These are phyloP conservation scores for Candida jianshihensis DNA, from an alignment of 805 yeast genomes.

Conservation along the genomic window DNA sequence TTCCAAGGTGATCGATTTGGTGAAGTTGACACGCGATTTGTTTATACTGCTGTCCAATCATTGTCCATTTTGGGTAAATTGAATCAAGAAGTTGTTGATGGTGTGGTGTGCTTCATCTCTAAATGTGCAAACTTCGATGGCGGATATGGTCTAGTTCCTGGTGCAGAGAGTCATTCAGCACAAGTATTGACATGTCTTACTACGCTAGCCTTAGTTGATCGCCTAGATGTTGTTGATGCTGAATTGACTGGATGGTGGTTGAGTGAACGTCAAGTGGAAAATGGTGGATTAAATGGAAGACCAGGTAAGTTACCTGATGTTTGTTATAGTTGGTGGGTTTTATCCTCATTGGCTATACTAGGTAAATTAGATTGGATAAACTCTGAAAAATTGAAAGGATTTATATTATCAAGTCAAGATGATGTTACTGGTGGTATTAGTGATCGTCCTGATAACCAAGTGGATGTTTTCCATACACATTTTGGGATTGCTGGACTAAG, in stretches of 20 bases:
- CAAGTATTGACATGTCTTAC: conserved; percentile 85
- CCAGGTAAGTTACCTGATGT: conserved; percentile 95
- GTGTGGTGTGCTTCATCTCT: conserved; percentile 59
- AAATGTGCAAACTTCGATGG: conserved; percentile 90
- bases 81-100: conserved; percentile 45
- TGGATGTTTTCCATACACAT: conserved; percentile 87
- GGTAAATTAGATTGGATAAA: conserved; percentile 74
- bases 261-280: conserved; percentile 76
- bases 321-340: conserved; percentile 98
- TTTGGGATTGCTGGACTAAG: conserved; percentile 89
- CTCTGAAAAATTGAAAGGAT: conserved; percentile 47
- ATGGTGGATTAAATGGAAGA: conserved; percentile 93
- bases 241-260: conserved; percentile 75
- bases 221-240: conserved; percentile 39
- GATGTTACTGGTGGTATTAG: conserved; percentile 78
- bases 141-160: conserved; percentile 89
- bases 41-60: conserved; percentile 72
- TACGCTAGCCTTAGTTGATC: conserved; percentile 60
- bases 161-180: conserved; percentile 93
- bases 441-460: conserved; percentile 86
- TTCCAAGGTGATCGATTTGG: conserved; percentile 90
- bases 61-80: conserved; percentile 63
- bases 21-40: conserved; percentile 88
- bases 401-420: conserved; percentile 78
- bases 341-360: conserved; percentile 66